A percentile compares a stretch with the other conserved stretches of the same genome.
Evolutionary conservation across 139 green algal genomes (phyloP).

Genomic region (Coelastrella sp.): DNA sequence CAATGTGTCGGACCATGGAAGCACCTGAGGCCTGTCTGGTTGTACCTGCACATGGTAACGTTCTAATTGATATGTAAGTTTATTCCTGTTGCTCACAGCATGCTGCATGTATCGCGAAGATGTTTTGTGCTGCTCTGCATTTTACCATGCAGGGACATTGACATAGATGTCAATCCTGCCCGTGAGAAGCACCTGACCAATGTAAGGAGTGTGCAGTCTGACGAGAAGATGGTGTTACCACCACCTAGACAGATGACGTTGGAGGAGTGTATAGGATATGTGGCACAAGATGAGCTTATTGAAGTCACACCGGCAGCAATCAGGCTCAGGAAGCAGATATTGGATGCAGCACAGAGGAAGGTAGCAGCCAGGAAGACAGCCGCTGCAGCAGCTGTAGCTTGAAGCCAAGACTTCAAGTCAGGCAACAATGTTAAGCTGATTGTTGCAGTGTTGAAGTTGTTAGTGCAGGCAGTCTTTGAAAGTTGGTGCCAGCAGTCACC

Average conservation of each 20-base stretch:
- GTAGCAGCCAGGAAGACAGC: slow-evolving; percentile 30
- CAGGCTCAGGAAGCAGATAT: slow-evolving; percentile 75
- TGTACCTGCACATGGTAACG: too few species aligned
- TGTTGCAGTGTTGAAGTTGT: too few species aligned
- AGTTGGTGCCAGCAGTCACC: too few species aligned
- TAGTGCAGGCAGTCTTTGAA: too few species aligned
- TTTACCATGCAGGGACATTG: slow-evolving; percentile 58
- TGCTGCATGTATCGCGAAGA: too few species aligned
- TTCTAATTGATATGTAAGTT: too few species aligned
- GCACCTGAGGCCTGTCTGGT: too few species aligned
- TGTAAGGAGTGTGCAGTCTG: slow-evolving; percentile 73
- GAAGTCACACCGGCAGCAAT: slow-evolving; percentile 84
- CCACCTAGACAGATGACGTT: slow-evolving; percentile 76
- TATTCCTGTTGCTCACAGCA: too few species aligned
- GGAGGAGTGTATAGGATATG: slow-evolving; percentile 89
- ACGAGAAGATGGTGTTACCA: slow-evolving; percentile 81
- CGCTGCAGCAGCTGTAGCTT: neutral
- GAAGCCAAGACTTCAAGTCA: neutral
- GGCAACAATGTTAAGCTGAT: neutral
- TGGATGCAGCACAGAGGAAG: slow-evolving; percentile 51
- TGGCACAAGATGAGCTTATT: slow-evolving; percentile 88
- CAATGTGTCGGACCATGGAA: too few species aligned
- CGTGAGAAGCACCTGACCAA: slow-evolving; percentile 92
- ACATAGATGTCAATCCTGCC: slow-evolving; percentile 87
- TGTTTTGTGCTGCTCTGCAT: neutral